Evolutionary conservation across 2,329 filamentous ascomycete genomes (phyloP).

Genomic region (Fusarium decemcellulare): DNA sequence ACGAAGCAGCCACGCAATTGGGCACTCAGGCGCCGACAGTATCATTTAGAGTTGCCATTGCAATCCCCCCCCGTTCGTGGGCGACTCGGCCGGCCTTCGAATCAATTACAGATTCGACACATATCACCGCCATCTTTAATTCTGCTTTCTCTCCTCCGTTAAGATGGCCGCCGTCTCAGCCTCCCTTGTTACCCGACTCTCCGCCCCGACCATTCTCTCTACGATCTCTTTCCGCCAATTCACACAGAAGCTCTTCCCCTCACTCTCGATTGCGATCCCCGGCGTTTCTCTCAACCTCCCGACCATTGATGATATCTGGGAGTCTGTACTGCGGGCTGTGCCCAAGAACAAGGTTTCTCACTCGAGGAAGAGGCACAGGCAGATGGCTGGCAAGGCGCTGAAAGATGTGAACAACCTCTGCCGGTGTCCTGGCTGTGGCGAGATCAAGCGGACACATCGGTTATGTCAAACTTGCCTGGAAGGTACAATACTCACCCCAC

Average conservation of each 20-base stretch:
- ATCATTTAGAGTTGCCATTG: background rate
- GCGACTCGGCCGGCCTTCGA: slow-evolving; percentile 3
- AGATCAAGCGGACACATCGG: slow-evolving; percentile 88
- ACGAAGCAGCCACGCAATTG: slow-evolving; percentile 21
- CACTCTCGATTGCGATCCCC: slow-evolving; percentile 71
- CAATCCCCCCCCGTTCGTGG: background rate
- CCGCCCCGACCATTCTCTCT: slow-evolving; percentile 57
- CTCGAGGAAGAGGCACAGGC: slow-evolving; percentile 92
- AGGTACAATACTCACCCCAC: slow-evolving; percentile 64
- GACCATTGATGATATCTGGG: slow-evolving; percentile 86
- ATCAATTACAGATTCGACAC: slow-evolving; percentile 22
- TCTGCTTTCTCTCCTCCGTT: slow-evolving; percentile 28
- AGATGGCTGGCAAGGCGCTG: slow-evolving; percentile 95
- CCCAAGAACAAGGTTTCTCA: slow-evolving; percentile 99
- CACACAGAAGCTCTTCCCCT: slow-evolving; percentile 64
- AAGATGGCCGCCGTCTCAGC: slow-evolving; percentile 62
- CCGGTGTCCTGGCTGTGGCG: slow-evolving; percentile 90
- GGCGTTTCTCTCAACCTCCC: slow-evolving; percentile 69
- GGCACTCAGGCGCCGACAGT: background rate
- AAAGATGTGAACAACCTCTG: slow-evolving; percentile 91
- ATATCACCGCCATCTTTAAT: slow-evolving; percentile 24
- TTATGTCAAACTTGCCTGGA: slow-evolving; percentile 89
- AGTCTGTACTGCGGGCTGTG: slow-evolving; percentile 90
- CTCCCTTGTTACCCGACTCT: slow-evolving; percentile 70
- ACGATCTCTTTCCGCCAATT: slow-evolving; percentile 62